These are phyloP conservation scores for Aleurites moluccanus DNA, from an alignment of 441 rosid species.

Conservation along the genomic window DNA sequence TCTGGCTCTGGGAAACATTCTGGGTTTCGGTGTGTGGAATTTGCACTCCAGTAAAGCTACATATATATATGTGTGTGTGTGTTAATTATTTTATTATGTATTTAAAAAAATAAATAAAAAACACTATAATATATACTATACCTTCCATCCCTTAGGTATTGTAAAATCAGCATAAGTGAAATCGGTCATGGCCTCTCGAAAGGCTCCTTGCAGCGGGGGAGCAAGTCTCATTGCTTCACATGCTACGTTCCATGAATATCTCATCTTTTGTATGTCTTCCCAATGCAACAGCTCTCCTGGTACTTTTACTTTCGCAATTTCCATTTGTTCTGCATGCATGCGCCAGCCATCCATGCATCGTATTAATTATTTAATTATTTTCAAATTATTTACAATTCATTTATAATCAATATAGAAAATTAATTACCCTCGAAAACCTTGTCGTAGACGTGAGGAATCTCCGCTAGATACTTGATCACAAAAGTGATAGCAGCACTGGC, in stretches of 20 bases:
- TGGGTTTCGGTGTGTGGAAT: conserved; percentile 15
- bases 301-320: not conserved
- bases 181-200: conserved; percentile 15
- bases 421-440: conserved; percentile 14
- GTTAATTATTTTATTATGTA: no score
- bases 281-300: conserved; percentile 10
- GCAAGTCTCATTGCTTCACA: conserved; percentile 16
- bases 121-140: no score
- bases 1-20: conserved; percentile 14
- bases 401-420: no score
- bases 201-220: conserved; percentile 17
- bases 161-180: conserved; percentile 8
- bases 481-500: conserved; percentile 25
- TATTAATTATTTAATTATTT: no score
- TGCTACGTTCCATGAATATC: conserved; percentile 10
- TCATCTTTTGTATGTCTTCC: conserved; percentile 13
- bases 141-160: conserved; percentile 19
- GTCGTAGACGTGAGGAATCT: conserved; percentile 19
- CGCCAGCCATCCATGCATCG: no score
- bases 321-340: conserved; percentile 12
- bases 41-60: conserved; percentile 14
- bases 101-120: no score
- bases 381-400: no score
- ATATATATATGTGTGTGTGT: not conserved
- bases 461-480: conserved; percentile 24